Conservation (phyloP, 2,329 filamentous ascomycete genomes). For the Leptographium galeiforme region DNA sequence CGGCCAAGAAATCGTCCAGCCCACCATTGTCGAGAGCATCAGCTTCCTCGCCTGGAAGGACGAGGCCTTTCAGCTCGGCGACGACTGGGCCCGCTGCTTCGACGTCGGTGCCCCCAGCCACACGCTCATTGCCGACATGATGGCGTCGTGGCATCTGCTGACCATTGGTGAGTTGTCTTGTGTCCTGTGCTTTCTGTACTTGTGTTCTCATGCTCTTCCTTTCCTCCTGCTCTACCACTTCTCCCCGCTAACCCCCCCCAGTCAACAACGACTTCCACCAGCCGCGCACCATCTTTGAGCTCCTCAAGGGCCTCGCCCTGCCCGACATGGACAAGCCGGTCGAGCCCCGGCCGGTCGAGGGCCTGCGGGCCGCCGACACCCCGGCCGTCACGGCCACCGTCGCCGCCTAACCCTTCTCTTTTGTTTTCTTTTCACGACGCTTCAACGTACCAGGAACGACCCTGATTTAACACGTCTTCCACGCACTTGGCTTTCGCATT, state of each 20-base stretch:
- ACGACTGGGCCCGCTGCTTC: conserved; percentile 91
- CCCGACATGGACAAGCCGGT: conserved; percentile 41
- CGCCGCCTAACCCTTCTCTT: not conserved
- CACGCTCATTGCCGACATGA: conserved; percentile 65
- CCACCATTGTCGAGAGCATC: conserved; percentile 96
- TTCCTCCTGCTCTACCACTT: too few species aligned
- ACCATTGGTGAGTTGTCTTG: conserved; percentile 66
- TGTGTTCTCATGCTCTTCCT: not conserved
- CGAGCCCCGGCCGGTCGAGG: conserved; percentile 15
- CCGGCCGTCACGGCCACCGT: conserved; percentile 3
- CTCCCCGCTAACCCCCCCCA: conserved; percentile 22
- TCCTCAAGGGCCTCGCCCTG: conserved; percentile 70
- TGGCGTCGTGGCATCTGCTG: conserved; percentile 84
- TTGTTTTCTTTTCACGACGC: not conserved
- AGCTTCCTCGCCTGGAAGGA: conserved; percentile 98
- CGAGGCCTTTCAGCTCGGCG: conserved; percentile 83
- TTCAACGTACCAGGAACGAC: conserved; percentile 8
- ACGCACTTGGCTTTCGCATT: not conserved
- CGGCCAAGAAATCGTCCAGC: conserved; percentile 98
- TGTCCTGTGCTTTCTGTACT: not conserved
- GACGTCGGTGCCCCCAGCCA: conserved; percentile 63
- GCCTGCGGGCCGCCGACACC: conserved; percentile 4
- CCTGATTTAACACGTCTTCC: conserved; percentile 7
- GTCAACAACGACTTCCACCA: conserved; percentile 98
- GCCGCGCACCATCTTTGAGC: conserved; percentile 64